These are phyloP conservation scores for Pichia insulana DNA, from an alignment of 805 yeast genomes.

Conservation along the genomic window DNA sequence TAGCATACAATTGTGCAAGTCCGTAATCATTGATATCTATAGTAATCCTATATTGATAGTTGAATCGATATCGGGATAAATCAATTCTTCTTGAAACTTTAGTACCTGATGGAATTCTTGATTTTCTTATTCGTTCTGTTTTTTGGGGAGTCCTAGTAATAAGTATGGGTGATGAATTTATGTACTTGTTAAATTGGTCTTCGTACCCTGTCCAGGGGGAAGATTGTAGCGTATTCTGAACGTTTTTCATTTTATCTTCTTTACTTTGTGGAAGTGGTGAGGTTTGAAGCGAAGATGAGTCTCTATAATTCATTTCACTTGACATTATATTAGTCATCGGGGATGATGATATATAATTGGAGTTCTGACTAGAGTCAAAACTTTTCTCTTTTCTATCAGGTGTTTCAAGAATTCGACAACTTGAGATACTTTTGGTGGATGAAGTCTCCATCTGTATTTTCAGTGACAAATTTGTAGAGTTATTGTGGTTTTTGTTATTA, in stretches of 20 bases:
- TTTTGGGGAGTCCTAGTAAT: neutral
- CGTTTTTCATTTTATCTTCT: neutral
- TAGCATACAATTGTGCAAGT: slow-evolving; percentile 4
- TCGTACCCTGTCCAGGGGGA: slow-evolving; percentile 6
- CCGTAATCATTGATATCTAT: slow-evolving; percentile 6
- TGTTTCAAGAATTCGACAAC: neutral
- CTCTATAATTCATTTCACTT: slow-evolving; percentile 1
- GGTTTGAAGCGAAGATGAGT: slow-evolving; percentile 22
- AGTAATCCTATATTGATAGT: slow-evolving; percentile 4
- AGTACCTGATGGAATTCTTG: neutral
- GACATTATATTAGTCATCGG: slow-evolving; percentile 6
- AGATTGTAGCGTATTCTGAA: neutral
- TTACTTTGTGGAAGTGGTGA: slow-evolving; percentile 18
- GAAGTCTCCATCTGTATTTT: no score
- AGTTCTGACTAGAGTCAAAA: neutral
- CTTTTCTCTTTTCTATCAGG: neutral
- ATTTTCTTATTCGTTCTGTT: no score
- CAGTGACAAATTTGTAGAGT: no score
- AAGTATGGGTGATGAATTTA: slow-evolving; percentile 10
- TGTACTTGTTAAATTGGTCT: slow-evolving; percentile 6
- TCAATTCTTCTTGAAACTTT: neutral
- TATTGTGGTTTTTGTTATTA: neutral
- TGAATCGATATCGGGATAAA: neutral
- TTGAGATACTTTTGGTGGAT: no score
- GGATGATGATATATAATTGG: slow-evolving; percentile 1